These are phyloP conservation scores for Globisporangium uncinulatum DNA, from an alignment of 352 stramenopile genomes.

Conservation along the genomic window DNA sequence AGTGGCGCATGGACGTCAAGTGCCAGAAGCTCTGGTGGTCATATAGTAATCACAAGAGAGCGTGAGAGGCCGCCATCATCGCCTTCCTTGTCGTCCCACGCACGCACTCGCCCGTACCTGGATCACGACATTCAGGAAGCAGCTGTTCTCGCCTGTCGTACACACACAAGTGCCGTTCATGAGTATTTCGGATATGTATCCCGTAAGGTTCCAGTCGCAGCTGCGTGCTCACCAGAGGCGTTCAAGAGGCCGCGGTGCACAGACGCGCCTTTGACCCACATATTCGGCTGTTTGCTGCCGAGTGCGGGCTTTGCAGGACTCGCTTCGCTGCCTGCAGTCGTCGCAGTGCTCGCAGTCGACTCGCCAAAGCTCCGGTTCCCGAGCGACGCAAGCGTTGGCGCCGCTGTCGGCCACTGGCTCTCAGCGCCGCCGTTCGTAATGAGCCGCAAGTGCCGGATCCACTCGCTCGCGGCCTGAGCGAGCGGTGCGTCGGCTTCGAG, in stretches of 20 bases:
- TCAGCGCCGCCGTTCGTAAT: conserved; percentile 38
- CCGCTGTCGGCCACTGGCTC: conserved; percentile 15
- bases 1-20: conserved; percentile 82
- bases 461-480: conserved; percentile 54
- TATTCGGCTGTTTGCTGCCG: conserved; percentile 55
- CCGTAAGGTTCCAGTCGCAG: neutral
- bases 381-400: conserved; percentile 17
- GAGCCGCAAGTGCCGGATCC: conserved; percentile 61
- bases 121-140: conserved; percentile 89
- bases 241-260: conserved; percentile 80
- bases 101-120: conserved; percentile 14
- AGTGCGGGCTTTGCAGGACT: conserved; percentile 15
- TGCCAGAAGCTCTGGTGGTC: conserved; percentile 80
- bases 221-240: conserved; percentile 21
- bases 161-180: neutral
- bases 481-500: conserved; percentile 68
- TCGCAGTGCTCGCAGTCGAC: neutral
- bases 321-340: conserved; percentile 17
- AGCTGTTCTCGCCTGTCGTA: conserved; percentile 80
- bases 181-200: no score
- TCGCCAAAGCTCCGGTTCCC: conserved; percentile 13
- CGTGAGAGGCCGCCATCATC: neutral
- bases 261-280: conserved; percentile 79
- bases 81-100: no score
- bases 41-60: neutral